Base-by-base conservation (phyloP, 1,284 basidiomycete species). In the Fomitopsis betulina region DNA sequence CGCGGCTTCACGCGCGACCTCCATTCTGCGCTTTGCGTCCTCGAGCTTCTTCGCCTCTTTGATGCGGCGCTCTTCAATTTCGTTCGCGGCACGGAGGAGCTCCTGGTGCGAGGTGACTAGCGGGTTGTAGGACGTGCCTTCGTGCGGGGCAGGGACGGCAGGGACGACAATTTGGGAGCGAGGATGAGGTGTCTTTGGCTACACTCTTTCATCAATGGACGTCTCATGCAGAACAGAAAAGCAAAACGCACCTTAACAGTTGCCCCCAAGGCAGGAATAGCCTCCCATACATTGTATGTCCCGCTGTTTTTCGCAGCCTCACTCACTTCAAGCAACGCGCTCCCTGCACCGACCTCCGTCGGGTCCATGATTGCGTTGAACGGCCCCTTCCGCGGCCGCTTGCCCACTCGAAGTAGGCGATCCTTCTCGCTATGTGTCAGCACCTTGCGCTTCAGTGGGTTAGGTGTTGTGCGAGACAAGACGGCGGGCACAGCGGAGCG, bases 121-220 rank as follows among this genome's bases (percentile, higher is more conserved):
- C 0, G 96, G 96, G 72, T 98, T 98, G 74, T 99, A 98, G n/a
- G 93, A 96, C 6, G 88, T 83, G 19, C 96, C 96, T 30, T 87
- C 86, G 63, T 93, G 92, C 0, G 96, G 96, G 6, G 84, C 72
- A 1, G 82, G 72, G 1, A 96, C 81, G 0, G 92, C 88, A 4
- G 88, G 83, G 0, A 87, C 62, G 8, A 79, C 73, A 56, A 91
- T 91, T 23, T 72, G 57, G 17, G 80, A 76, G 47, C 80, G 79
- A 0, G 81, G 80, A 59, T 82, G 77, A 25, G 72, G 69, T 5
- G 75, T 66, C 0, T 72, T 67, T n/a, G 83, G 87, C 57, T 76
- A 74, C 84, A 86, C 19, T 4, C 13, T 21, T 17, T 35, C n/a
- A 25, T 37, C 12, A 27, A 21, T 54, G 12, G 19, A 15, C 15